Evolutionary conservation across 306 rosid species (phyloP), one percentile per base, ranked within the genome.

Genomic region (Cicer bijugum): DNA sequence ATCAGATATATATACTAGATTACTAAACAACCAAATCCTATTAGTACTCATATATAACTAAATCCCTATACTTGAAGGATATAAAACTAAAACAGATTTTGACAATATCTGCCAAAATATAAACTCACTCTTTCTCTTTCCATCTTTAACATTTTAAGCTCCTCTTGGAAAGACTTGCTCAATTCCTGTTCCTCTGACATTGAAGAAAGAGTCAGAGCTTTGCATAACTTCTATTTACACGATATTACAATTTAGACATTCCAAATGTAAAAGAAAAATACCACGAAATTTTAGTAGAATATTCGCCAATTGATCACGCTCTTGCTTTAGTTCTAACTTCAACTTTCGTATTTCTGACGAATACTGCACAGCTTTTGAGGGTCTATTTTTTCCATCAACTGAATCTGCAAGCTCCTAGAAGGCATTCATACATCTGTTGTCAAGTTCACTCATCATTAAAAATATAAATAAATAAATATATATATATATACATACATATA

Each of bases 371-470:
- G 82, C 89, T 59, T 70, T 75, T 12, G 75, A 68, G 11, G 80
- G 76, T 77, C 90, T 67, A 72, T 52, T 74, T 75, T 79, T 85
- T 76, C 82, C 89, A 80, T 86, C 92, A 72, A 68, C 76, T 43
- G 71, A 70, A 90, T 89, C 94, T 78, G 90, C 94, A 84, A 83
- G 89, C 96, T 91, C 96, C 98, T 91, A 93, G 97, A 93, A 89
- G 91, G 94, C 91, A 91, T 93, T 89, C 93, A 93, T 84, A 93
- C 67, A 88, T 93, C 98, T 84, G 91, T 88, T 80, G 97, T 93
- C 98, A 93, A 91, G 89, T 88, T 91, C 88, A 85, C 82, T 84
- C 91, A 90, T 84, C 85, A 93, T 83, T 89, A 91, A 75, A 84
- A 85, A 11, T 57, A 20, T 28, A 57, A 55, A 56, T 1, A 75